Evolutionary conservation across 768 basidiomycete genomes (phyloP).

Genomic region (Boletus edulis): DNA sequence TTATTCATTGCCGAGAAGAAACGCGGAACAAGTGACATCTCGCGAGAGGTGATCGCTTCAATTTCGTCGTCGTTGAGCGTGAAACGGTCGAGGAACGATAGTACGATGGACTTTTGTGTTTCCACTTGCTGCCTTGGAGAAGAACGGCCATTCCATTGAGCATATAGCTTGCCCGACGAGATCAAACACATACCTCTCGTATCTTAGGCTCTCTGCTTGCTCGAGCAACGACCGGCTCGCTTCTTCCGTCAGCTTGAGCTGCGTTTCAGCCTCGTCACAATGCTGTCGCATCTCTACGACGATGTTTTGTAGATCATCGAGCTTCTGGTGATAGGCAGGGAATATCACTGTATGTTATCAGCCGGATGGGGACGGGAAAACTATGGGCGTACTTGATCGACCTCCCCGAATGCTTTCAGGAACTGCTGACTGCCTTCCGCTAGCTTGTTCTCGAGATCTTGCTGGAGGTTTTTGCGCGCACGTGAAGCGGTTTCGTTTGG

Average conservation of each 20-base stretch:
- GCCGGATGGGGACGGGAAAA: not conserved
- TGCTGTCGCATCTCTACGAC: constrained; percentile 75
- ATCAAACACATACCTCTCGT: constrained; percentile 49
- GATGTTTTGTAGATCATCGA: constrained; percentile 75
- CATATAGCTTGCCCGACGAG: not conserved
- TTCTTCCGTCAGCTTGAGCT: constrained; percentile 70
- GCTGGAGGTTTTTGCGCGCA: constrained; percentile 75
- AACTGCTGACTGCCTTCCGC: constrained; percentile 82
- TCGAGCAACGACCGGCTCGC: constrained; percentile 80
- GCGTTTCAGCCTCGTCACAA: constrained; percentile 81
- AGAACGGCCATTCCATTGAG: not conserved
- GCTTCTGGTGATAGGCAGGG: constrained; percentile 53
- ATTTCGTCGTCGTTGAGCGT: constrained; percentile 75
- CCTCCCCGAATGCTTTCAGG: constrained; percentile 79
- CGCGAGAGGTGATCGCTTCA: constrained; percentile 72
- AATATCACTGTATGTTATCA: not conserved
- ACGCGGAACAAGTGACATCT: constrained; percentile 66
- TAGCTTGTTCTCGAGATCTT: constrained; percentile 83
- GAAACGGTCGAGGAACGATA: constrained; percentile 80
- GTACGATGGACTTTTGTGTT: constrained; percentile 68
- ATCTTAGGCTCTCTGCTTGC: constrained; percentile 71
- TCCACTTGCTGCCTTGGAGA: constrained; percentile 62
- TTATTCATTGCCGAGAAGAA: constrained; percentile 90
- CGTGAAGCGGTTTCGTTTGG: constrained; percentile 66
- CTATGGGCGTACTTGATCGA: constrained; percentile 71